These are phyloP conservation scores for Golovinomyces cichoracearum DNA, from an alignment of 2,329 filamentous ascomycete genomes.

Conservation along the genomic window DNA sequence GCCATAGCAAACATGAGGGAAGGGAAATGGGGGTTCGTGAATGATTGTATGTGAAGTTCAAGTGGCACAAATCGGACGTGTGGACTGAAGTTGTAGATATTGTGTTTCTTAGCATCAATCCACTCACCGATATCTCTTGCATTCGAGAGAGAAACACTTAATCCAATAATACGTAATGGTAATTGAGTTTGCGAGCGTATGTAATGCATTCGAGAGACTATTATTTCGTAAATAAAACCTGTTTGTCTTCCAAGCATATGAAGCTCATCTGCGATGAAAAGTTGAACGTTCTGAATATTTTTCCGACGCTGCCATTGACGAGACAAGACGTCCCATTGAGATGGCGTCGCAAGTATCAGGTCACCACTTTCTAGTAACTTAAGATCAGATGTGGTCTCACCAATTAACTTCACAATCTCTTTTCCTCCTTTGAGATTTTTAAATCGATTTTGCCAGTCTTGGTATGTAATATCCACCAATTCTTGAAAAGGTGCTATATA, in stretches of 20 bases:
- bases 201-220: conserved; percentile 94
- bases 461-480: conserved; percentile 53
- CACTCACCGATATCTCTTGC: conserved; percentile 87
- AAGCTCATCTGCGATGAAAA: conserved; percentile 87
- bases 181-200: conserved; percentile 73
- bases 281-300: conserved; percentile 68
- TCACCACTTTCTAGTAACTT: conserved; percentile 71
- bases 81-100: conserved; percentile 95
- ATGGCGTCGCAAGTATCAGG: conserved; percentile 70
- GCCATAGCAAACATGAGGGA: conserved; percentile 98
- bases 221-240: conserved; percentile 81
- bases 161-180: conserved; percentile 60
- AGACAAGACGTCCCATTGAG: conserved; percentile 88
- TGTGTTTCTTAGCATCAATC: conserved; percentile 94
- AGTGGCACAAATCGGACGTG: conserved; percentile 69
- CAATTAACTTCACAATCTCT: conserved; percentile 73
- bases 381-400: conserved; percentile 73
- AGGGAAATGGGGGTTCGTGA: conserved; percentile 85
- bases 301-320: conserved; percentile 91
- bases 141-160: conserved; percentile 80
- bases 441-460: conserved; percentile 67
- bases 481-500: conserved; percentile 93
- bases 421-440: conserved; percentile 53
- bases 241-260: conserved; percentile 70
- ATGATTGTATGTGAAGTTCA: conserved; percentile 85